Evolutionary conservation across 2,329 filamentous ascomycete species (phyloP).

Genomic region (Penicillium sp.): DNA sequence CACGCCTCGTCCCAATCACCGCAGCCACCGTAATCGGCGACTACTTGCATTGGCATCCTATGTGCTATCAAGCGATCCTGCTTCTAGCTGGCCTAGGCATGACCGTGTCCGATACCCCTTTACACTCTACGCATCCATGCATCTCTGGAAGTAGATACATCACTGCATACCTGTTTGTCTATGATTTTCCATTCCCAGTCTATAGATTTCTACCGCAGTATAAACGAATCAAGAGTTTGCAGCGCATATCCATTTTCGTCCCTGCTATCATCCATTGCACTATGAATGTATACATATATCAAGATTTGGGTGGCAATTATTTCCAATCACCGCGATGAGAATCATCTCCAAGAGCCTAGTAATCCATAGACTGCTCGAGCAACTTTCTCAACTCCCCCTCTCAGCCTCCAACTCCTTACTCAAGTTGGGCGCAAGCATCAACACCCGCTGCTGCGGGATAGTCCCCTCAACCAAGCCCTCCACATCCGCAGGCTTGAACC

Average conservation of each 20-base stretch:
- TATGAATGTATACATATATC: background rate
- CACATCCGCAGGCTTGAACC: slow-evolving; percentile 71
- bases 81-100: background rate
- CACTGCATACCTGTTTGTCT: background rate
- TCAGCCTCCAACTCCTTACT: slow-evolving; percentile 65
- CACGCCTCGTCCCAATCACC: background rate
- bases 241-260: background rate
- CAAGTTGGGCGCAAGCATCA: slow-evolving; percentile 85
- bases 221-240: background rate
- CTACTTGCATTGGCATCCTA: background rate
- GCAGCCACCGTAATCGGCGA: background rate
- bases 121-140: background rate
- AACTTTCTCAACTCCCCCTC: slow-evolving; percentile 64
- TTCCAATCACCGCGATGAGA: too few relatives aligned
- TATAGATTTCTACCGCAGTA: background rate
- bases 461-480: slow-evolving; percentile 89
- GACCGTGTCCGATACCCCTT: background rate
- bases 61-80: background rate
- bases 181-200: background rate
- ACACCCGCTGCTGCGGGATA: slow-evolving; percentile 81
- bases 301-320: too few relatives aligned
- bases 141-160: too few relatives aligned
- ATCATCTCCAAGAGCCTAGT: slow-evolving; percentile 40
- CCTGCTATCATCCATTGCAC: background rate
- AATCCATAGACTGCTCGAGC: slow-evolving; percentile 62